Base-by-base conservation (phyloP, 441 rosid genomes). In the Populus trichocarpa region DNA sequence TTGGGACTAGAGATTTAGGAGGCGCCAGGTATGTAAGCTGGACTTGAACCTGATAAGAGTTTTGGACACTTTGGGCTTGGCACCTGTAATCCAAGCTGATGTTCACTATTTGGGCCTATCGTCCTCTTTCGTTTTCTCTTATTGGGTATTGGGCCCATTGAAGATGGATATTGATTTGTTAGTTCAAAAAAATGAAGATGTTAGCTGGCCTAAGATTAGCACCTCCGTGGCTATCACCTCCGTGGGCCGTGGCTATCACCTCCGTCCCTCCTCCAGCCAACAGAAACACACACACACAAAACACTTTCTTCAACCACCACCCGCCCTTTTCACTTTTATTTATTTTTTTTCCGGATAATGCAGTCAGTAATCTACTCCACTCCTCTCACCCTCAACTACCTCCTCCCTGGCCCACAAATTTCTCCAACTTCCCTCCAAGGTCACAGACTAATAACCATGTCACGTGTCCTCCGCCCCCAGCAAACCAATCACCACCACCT, bases 391-490 rank as follows among this genome's bases (percentile, higher is more conserved):
- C 77, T 46, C 86, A 81, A 28, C 86, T 8, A n/a, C 80, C 53
- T 20, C 87, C 69, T 23, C 81, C 75, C 20, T 70, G n/a, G 65
- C 77, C 71, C 85, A 72, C 53, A 83, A 75, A n/a, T 73, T 85
- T 8, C 81, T 77, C 81, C 53, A 61, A 71, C 82, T 77, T 70
- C 75, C 87, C 65, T 69, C 87, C 72, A 83, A 78, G 22, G 1
- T 77, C 69, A 71, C 70, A 75, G 86, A 79, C 83, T 79, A 23
- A 70, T 73, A 28, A 89, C 93, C n/a, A 88, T 79, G 82, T 75
- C 84, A 74, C 80, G 90, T 83, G 7, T 91, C 97, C 75, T 89
- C 95, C 69, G 83, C 91, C 32, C 73, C 93, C 36, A 81, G 84
- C 88, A 84, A 79, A 59, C 81, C 88, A 16, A 20, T 28, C 22